Conservation (phyloP, 345 rosid species). For the Pistacia integerrima region DNA sequence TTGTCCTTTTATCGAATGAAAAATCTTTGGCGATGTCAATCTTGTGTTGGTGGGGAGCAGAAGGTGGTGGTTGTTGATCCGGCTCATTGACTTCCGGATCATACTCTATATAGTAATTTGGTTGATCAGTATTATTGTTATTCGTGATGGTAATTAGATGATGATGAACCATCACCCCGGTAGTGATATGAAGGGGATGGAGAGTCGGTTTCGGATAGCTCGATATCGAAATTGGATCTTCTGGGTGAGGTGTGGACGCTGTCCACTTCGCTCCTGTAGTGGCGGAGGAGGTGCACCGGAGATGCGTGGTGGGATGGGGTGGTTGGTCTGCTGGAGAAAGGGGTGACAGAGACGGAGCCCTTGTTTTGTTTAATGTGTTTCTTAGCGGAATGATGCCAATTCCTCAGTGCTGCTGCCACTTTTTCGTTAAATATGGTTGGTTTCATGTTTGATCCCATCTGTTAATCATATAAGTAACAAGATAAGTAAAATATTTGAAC, state of each 20-base stretch:
- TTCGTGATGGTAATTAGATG: slow-evolving; percentile 20
- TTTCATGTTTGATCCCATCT: slow-evolving; percentile 97
- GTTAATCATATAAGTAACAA: not conserved
- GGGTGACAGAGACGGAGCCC: slow-evolving; percentile 44
- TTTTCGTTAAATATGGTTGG: slow-evolving; percentile 78
- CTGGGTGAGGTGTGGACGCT: slow-evolving; percentile 38
- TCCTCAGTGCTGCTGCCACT: slow-evolving; percentile 66
- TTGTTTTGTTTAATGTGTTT: slow-evolving; percentile 63
- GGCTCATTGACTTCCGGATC: not conserved
- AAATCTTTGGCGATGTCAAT: slow-evolving; percentile 31
- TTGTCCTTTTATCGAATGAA: slow-evolving; percentile 35
- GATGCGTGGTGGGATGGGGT: slow-evolving; percentile 65
- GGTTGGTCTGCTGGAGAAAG: slow-evolving; percentile 59
- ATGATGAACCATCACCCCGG: slow-evolving; percentile 28
- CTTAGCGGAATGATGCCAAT: slow-evolving; percentile 78
- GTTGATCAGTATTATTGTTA: not conserved
- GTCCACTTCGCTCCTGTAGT: slow-evolving; percentile 18
- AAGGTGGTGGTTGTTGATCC: not conserved
- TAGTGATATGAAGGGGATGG: slow-evolving; percentile 12
- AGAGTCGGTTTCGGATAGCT: not conserved
- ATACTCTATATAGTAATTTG: not conserved
- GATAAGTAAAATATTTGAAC: not conserved
- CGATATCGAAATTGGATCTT: slow-evolving; percentile 21
- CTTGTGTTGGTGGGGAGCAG: slow-evolving; percentile 14
- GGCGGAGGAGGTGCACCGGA: slow-evolving; percentile 63